Evolutionary conservation across 371 early-diverging fungal genomes (phyloP).

Genomic region (Saksenaea oblongispora): DNA sequence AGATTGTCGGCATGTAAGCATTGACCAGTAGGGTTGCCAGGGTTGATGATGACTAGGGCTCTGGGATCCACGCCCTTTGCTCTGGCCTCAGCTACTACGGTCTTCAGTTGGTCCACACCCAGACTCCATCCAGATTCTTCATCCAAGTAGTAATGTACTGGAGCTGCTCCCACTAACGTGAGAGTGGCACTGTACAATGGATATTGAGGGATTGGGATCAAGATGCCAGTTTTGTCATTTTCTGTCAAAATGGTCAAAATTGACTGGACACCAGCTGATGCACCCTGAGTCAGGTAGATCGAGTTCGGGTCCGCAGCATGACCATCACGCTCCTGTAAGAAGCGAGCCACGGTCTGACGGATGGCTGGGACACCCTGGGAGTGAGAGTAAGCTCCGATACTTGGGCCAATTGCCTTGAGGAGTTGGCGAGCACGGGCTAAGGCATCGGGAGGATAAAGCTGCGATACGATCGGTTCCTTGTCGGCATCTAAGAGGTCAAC

Average conservation of each 20-base stretch:
- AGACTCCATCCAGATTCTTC: slow-evolving; percentile 88
- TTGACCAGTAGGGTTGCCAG: slow-evolving; percentile 98
- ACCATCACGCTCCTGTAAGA: slow-evolving; percentile 85
- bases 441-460: slow-evolving; percentile 83
- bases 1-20: slow-evolving; percentile 83
- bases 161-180: slow-evolving; percentile 75
- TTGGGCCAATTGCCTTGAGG: slow-evolving; percentile 66
- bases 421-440: slow-evolving; percentile 81
- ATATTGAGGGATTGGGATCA: slow-evolving; percentile 99
- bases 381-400: slow-evolving; percentile 92
- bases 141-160: slow-evolving; percentile 91
- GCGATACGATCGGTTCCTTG: slow-evolving; percentile 49
- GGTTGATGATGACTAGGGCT: slow-evolving; percentile 96
- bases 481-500: slow-evolving; percentile 74
- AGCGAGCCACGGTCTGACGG: slow-evolving; percentile 85
- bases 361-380: slow-evolving; percentile 89
- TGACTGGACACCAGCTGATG: slow-evolving; percentile 87
- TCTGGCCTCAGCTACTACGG: slow-evolving; percentile 68
- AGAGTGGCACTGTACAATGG: slow-evolving; percentile 98
- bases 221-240: slow-evolving; percentile 81
- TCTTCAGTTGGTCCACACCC: slow-evolving; percentile 61
- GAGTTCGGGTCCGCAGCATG: slow-evolving; percentile 78
- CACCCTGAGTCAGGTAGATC: slow-evolving; percentile 92
- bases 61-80: slow-evolving; percentile 83
- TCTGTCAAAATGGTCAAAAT: slow-evolving; percentile 83